A percentile compares a stretch with the other conserved stretches of the same genome.
Conservation (phyloP, 164 flowering plant species). For the Echeveria elegans region DNA sequence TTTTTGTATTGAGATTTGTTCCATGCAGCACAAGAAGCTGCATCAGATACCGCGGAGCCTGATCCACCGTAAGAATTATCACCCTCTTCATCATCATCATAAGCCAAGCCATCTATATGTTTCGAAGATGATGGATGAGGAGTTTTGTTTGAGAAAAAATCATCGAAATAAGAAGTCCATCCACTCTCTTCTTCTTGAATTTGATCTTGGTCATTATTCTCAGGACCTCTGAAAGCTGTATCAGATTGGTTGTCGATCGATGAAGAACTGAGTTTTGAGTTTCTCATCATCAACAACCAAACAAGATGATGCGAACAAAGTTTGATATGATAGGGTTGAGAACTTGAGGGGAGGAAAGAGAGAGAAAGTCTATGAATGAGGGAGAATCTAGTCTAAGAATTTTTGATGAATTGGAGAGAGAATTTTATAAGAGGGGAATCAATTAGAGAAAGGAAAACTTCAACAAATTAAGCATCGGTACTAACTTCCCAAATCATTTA, state of each 20-base stretch:
- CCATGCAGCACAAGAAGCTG: neutral
- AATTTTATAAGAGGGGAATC: neutral
- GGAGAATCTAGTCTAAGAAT: neutral
- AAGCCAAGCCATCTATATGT: neutral
- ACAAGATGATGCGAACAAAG: neutral
- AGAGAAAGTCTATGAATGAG: neutral
- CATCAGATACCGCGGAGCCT: neutral
- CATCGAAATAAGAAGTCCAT: constrained; percentile 39
- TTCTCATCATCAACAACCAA: constrained; percentile 15
- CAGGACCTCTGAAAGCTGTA: neutral
- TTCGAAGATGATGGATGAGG: constrained; percentile 1
- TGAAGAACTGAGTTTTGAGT: constrained; percentile 6
- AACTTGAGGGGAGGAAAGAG: neutral
- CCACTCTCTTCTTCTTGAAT: constrained; percentile 29
- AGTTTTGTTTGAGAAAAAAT: constrained; percentile 15
- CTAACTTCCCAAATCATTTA: neutral
- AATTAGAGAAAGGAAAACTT: neutral
- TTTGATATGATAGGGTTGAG: constrained; percentile 6
- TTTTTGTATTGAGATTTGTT: neutral
- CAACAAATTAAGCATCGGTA: neutral
- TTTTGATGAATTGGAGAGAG: neutral
- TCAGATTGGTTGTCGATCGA: constrained; percentile 6
- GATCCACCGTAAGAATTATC: neutral
- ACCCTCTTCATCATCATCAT: neutral
- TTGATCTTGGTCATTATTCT: neutral